A percentile compares a stretch with the other conserved stretches of the same genome.
These are phyloP conservation scores for apple (Malus domestica) DNA, from an alignment of 306 rosid genomes.

Conservation along the genomic window DNA sequence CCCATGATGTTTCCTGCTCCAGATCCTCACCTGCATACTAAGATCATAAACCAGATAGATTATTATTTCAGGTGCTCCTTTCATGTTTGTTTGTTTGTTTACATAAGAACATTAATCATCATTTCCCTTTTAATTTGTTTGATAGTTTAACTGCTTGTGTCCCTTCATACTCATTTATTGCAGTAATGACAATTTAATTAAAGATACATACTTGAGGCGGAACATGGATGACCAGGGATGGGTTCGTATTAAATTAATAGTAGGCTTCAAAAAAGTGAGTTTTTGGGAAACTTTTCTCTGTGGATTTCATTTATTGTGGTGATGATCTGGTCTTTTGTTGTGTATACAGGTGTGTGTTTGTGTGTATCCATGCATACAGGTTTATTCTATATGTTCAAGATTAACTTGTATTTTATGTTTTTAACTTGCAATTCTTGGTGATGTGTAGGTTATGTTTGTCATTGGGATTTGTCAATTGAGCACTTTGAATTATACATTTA, in stretches of 20 bases:
- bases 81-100: background rate
- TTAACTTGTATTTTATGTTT: background rate
- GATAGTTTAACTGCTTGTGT: conserved; percentile 15
- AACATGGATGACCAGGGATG: conserved; percentile 88
- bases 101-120: background rate
- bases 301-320: background rate
- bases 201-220: conserved; percentile 68
- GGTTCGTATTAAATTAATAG: conserved; percentile 69
- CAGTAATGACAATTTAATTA: conserved; percentile 73
- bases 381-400: background rate
- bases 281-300: conserved; percentile 9
- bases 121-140: conserved; percentile 1
- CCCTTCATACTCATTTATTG: conserved; percentile 27
- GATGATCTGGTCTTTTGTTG: conserved; percentile 10
- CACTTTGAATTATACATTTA: background rate
- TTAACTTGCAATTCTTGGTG: background rate
- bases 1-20: conserved; percentile 35
- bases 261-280: conserved; percentile 74
- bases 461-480: background rate
- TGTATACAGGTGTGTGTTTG: background rate
- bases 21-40: conserved; percentile 51
- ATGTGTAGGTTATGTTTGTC: background rate
- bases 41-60: conserved; percentile 69
- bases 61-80: conserved; percentile 82
- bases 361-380: background rate